phyloP scores from a whole-genome alignment of 1,284 basidiomycete genomes.

The Irpex sp. region DNA sequence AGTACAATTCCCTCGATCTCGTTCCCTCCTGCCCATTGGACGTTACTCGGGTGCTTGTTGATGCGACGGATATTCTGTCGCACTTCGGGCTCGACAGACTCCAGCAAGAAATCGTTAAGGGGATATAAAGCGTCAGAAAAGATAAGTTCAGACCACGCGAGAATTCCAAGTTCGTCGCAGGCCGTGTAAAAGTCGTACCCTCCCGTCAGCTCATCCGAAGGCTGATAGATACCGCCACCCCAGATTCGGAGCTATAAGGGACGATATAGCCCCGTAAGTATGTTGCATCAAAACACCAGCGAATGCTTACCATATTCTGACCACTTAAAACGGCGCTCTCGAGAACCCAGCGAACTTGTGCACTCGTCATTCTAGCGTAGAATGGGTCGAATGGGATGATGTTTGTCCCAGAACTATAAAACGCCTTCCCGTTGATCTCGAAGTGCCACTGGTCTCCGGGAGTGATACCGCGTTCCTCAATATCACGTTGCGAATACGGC shows the following conservation, averaged over 20 bases:
- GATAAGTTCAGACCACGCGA: conserved; percentile 64
- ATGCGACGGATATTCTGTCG: conserved; percentile 54
- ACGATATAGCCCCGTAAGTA: neutral
- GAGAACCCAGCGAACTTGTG: conserved; percentile 51
- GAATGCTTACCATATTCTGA: conserved; percentile 53
- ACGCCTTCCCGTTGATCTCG: conserved; percentile 51
- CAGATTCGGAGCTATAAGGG: conserved; percentile 46
- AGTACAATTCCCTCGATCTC: conserved; percentile 57
- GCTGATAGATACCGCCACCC: conserved; percentile 47
- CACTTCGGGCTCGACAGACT: conserved; percentile 52
- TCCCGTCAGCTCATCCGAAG: conserved; percentile 38
- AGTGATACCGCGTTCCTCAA: conserved; percentile 44
- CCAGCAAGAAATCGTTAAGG: conserved; percentile 49
- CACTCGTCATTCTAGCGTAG: conserved; percentile 47
- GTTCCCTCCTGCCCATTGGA: conserved; percentile 61
- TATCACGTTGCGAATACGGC: conserved; percentile 42
- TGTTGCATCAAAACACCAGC: neutral
- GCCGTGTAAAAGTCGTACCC: conserved; percentile 55
- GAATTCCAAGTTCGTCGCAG: conserved; percentile 61
- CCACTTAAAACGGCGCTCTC: conserved; percentile 52
- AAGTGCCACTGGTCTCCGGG: conserved; percentile 62
- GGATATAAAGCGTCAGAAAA: conserved; percentile 62
- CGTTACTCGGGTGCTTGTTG: conserved; percentile 56
- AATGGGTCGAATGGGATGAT: conserved; percentile 62
- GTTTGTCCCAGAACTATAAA: conserved; percentile 54